Percentiles rank a stretch among this genome's conserved stretches.
phyloP scores from a whole-genome alignment of 2,329 filamentous ascomycete genomes.

The Anisogramma anomala region DNA sequence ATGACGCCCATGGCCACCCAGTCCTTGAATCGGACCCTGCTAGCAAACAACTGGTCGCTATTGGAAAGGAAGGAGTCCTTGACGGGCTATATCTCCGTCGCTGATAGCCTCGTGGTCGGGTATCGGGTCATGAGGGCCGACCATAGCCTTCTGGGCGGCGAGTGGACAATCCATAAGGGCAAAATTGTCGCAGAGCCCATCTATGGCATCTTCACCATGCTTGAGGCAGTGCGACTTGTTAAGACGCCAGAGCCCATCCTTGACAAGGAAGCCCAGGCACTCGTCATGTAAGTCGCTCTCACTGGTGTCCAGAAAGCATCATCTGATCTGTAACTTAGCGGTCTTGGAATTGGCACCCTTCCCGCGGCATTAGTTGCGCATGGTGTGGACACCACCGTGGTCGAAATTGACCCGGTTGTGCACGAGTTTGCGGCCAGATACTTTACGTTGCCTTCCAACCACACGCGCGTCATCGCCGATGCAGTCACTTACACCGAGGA shows the following conservation, averaged over 20 bases:
- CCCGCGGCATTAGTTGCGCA: slow-evolving; percentile 78
- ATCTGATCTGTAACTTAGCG: slow-evolving; percentile 38
- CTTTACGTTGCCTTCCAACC: slow-evolving; percentile 67
- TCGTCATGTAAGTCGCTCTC: slow-evolving; percentile 60
- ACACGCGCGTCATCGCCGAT: slow-evolving; percentile 70
- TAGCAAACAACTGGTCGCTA: slow-evolving; percentile 56
- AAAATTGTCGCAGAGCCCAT: slow-evolving; percentile 66
- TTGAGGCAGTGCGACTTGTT: slow-evolving; percentile 80
- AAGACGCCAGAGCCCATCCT: slow-evolving; percentile 41
- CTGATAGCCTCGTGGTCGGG: slow-evolving; percentile 59
- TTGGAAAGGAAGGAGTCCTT: slow-evolving; percentile 74
- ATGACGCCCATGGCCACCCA: slow-evolving; percentile 47
- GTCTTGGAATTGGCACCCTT: slow-evolving; percentile 84
- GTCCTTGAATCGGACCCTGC: slow-evolving; percentile 55
- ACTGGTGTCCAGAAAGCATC: slow-evolving; percentile 12
- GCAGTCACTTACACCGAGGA: slow-evolving; percentile 57
- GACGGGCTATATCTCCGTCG: slow-evolving; percentile 85
- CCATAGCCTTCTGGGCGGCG: slow-evolving; percentile 84
- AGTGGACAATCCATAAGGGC: slow-evolving; percentile 58
- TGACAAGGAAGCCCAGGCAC: slow-evolving; percentile 61
- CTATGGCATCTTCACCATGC: slow-evolving; percentile 90
- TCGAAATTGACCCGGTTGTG: slow-evolving; percentile 88
- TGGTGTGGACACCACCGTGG: slow-evolving; percentile 82
- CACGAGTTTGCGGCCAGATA: slow-evolving; percentile 72
- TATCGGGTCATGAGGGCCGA: slow-evolving; percentile 85